Conservation (phyloP, 306 rosid species). For the Prosopis cineraria region DNA sequence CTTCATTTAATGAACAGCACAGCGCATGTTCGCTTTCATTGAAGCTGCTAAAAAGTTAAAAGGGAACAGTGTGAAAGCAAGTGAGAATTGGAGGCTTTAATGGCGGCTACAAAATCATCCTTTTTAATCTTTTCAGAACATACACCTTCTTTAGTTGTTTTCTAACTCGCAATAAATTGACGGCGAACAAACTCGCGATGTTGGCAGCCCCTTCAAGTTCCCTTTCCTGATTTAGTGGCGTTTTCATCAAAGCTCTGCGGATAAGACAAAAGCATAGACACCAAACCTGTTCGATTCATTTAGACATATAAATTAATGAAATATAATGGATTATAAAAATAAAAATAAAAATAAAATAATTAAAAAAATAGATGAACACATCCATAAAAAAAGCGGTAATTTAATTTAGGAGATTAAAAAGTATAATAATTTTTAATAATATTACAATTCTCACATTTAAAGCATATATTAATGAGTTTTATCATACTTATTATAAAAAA, state of each 20-base stretch:
- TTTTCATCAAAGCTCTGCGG: neutral
- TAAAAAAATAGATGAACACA: too few species aligned
- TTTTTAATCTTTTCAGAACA: neutral
- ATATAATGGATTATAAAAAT: too few species aligned
- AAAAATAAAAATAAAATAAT: too few species aligned
- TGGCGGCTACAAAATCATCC: neutral
- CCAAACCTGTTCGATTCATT: constrained; percentile 49
- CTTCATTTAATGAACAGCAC: neutral
- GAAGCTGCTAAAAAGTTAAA: neutral
- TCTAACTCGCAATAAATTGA: constrained; percentile 18
- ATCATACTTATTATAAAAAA: too few species aligned
- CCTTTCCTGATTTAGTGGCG: neutral
- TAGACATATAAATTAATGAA: too few species aligned
- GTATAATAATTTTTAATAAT: too few species aligned
- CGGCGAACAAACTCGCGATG: constrained; percentile 15
- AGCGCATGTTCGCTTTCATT: neutral
- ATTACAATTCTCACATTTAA: too few species aligned
- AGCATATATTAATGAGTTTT: too few species aligned
- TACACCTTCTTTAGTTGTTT: neutral
- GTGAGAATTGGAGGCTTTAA: neutral
- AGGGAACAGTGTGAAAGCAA: neutral
- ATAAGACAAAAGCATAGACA: neutral
- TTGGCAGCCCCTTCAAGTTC: neutral
- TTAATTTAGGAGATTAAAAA: too few species aligned
- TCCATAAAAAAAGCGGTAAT: too few species aligned